Evolutionary conservation across 2,329 filamentous ascomycete genomes (phyloP).

Genomic region (Fusarium buharicum): DNA sequence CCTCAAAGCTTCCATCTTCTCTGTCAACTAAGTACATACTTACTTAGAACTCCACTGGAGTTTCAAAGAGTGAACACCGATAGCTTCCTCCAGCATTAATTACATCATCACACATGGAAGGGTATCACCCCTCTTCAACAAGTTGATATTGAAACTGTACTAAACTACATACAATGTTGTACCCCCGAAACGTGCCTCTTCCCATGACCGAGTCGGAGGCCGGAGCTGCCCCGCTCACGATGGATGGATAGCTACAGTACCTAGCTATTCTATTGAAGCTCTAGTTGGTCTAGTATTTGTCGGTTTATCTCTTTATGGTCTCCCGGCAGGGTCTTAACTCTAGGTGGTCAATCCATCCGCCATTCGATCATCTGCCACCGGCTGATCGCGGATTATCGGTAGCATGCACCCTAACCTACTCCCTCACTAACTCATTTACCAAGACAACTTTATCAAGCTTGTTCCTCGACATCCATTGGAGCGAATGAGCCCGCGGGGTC

Average conservation of each 20-base stretch:
- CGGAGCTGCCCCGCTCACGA: constrained; percentile 10
- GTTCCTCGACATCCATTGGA: constrained; percentile 15
- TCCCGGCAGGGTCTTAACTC: constrained; percentile 16
- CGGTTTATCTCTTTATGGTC: constrained; percentile 11
- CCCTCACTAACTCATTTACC: constrained; percentile 3
- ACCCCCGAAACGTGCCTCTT: constrained; percentile 16
- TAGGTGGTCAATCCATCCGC: constrained; percentile 5
- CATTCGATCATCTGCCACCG: constrained; percentile 8
- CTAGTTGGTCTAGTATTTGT: constrained; percentile 5
- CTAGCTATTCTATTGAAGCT: background rate
- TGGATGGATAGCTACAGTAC: background rate
- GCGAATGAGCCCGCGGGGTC: constrained; percentile 37
- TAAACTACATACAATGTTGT: constrained; percentile 13
- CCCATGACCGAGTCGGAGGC: constrained; percentile 20
- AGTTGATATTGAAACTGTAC: constrained; percentile 9
- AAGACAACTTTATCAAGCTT: constrained; percentile 12
- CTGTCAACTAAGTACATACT: no score
- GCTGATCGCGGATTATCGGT: constrained; percentile 7
- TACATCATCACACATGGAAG: constrained; percentile 26
- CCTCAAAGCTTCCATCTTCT: no score
- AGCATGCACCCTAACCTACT: constrained; percentile 1
- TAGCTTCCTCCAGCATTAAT: background rate
- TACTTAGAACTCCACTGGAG: no score
- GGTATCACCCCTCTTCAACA: constrained; percentile 16
- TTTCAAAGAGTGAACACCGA: no score